Evolutionary conservation across 352 stramenopile genomes (phyloP).

Genomic region (Aphanomyces stellatus): DNA sequence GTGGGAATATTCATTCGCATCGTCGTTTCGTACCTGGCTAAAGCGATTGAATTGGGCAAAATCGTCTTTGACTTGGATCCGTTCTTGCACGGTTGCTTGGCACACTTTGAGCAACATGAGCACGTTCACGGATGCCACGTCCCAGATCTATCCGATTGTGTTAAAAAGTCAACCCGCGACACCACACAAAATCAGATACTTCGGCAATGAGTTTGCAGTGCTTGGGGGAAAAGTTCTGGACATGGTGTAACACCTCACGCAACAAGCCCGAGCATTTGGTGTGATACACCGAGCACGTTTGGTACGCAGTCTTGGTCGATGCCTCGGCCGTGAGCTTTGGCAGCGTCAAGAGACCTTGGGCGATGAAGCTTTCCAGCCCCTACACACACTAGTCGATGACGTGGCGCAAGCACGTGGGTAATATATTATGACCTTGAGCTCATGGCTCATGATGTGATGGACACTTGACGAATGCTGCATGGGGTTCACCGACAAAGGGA

Average conservation of each 20-base stretch:
- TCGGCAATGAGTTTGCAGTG: constrained; percentile 19
- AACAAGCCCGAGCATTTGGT: constrained; percentile 12
- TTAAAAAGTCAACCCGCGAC: neutral
- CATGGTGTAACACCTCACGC: constrained; percentile 9
- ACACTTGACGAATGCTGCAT: neutral
- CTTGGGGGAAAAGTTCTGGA: constrained; percentile 9
- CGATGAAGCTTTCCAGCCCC: constrained; percentile 11
- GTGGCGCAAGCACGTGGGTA: neutral
- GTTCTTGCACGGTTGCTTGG: constrained; percentile 4
- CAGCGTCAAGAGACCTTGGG: neutral
- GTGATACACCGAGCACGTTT: constrained; percentile 17
- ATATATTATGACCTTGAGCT: constrained; percentile 2
- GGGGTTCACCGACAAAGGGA: neutral
- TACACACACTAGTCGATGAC: neutral
- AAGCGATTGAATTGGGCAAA: constrained; percentile 1
- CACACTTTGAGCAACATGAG: constrained; percentile 19
- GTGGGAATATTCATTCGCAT: no score
- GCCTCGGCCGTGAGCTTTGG: constrained; percentile 12
- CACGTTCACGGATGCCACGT: constrained; percentile 19
- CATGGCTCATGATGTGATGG: constrained; percentile 20
- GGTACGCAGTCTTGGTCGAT: neutral
- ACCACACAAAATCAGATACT: no score
- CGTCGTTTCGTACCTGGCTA: constrained; percentile 5
- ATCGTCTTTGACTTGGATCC: constrained; percentile 6
- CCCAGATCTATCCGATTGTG: constrained; percentile 7